Conservation (phyloP, 1,284 basidiomycete species). For the Austroboletus novae-zelandiae region DNA sequence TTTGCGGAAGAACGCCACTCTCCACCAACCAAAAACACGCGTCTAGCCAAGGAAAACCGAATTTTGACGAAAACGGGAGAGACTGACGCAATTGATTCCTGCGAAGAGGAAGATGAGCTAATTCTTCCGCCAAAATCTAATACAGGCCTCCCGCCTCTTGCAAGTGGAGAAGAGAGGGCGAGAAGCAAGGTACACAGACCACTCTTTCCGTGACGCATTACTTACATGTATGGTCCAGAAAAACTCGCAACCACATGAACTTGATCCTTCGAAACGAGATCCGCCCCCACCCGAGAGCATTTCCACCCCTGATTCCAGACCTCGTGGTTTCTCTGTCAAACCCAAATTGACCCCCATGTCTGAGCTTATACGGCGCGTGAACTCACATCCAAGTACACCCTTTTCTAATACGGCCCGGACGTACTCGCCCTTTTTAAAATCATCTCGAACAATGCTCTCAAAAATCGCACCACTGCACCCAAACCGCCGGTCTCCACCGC, state of each 20-base stretch:
- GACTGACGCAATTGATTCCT: conserved; percentile 14
- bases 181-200: conserved; percentile 15
- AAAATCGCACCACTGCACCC: conserved; percentile 72
- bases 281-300: conserved; percentile 1
- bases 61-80: conserved; percentile 14
- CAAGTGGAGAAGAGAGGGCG: conserved; percentile 3
- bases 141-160: background rate
- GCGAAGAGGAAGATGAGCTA: conserved; percentile 23
- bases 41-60: conserved; percentile 4
- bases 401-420: conserved; percentile 43
- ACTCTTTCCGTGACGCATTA: background rate
- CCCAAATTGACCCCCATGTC: conserved; percentile 60
- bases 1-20: conserved; percentile 1
- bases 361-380: conserved; percentile 69
- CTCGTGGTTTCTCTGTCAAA: conserved; percentile 16
- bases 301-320: conserved; percentile 1
- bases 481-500: conserved; percentile 66
- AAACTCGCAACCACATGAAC: conserved; percentile 7
- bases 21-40: background rate
- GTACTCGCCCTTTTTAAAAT: conserved; percentile 65
- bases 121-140: background rate
- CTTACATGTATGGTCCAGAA: conserved; percentile 13
- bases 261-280: background rate
- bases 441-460: conserved; percentile 57
- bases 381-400: conserved; percentile 62